Percentiles rank a stretch among this genome's conserved stretches.
Evolutionary conservation across 768 basidiomycete species (phyloP).

Genomic region (Lactarius deliciosus): DNA sequence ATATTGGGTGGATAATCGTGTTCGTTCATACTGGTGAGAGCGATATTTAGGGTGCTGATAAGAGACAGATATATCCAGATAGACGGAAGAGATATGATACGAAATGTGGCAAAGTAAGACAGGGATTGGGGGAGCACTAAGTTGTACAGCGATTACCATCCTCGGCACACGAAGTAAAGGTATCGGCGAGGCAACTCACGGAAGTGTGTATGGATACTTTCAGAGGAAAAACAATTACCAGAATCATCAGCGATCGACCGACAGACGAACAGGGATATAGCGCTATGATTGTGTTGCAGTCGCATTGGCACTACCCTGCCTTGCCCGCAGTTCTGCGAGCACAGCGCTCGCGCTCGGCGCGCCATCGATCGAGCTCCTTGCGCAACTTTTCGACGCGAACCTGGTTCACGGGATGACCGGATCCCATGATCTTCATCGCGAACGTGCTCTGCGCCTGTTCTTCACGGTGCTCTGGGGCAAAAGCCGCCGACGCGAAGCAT

Average conservation of each 20-base stretch:
- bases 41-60: background rate
- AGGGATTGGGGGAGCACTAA: conserved; percentile 3
- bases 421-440: conserved; percentile 50
- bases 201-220: background rate
- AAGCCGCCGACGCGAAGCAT: conserved; percentile 36
- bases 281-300: conserved; percentile 8
- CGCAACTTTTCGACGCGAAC: conserved; percentile 59
- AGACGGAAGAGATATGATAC: conserved; percentile 9
- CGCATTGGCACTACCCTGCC: background rate
- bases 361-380: conserved; percentile 73
- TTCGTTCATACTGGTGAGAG: background rate
- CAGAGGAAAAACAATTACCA: background rate
- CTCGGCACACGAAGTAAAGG: conserved; percentile 9
- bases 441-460: conserved; percentile 31
- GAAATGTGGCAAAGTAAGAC: conserved; percentile 1
- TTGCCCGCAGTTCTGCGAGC: conserved; percentile 25
- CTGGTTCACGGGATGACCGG: conserved; percentile 67
- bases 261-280: background rate
- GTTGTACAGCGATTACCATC: conserved; percentile 21
- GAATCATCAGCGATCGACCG: background rate
- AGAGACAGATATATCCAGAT: background rate
- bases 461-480: conserved; percentile 35
- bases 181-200: conserved; percentile 1
- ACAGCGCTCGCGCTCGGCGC: conserved; percentile 44
- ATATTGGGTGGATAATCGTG: conserved; percentile 3